Evolutionary conservation across 176 grass and related monocot species (phyloP).

Genomic region (Aegilops longissima): DNA sequence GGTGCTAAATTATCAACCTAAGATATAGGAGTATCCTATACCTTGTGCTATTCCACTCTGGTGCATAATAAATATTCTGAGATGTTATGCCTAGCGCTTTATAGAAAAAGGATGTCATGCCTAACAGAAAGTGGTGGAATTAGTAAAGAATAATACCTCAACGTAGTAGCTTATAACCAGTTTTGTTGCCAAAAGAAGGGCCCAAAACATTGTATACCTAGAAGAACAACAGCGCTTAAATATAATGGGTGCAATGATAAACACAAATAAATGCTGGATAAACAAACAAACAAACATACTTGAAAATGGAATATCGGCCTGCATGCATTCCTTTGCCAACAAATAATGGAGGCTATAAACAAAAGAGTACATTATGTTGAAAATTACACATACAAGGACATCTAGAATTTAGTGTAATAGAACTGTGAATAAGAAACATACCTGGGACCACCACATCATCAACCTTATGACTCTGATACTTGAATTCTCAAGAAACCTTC

Average conservation of each 20-base stretch:
- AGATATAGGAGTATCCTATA: not conserved
- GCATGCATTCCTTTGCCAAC: constrained; percentile 96
- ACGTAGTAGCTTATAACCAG: constrained; percentile 83
- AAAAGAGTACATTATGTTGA: constrained; percentile 20
- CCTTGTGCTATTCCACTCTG: not conserved
- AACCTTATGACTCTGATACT: constrained; percentile 66
- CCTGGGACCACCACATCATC: constrained; percentile 99
- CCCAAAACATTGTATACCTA: constrained; percentile 97
- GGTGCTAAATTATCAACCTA: too few species aligned
- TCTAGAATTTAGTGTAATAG: not conserved
- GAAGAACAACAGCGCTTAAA: constrained; percentile 18
- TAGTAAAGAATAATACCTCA: constrained; percentile 47
- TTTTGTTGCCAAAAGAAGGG: constrained; percentile 74
- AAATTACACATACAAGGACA: not conserved
- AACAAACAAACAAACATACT: constrained; percentile 40
- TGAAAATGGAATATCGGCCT: constrained; percentile 82
- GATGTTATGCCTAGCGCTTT: not conserved
- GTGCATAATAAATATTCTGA: constrained; percentile 13
- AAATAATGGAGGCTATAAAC: constrained; percentile 74
- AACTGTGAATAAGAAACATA: constrained; percentile 35
- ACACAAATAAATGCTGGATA: not conserved
- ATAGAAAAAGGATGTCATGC: not conserved
- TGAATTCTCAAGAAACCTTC: constrained; percentile 77
- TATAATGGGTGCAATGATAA: constrained; percentile 16
- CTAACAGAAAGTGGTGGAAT: constrained; percentile 25